phyloP scores from a whole-genome alignment of 2,329 filamentous ascomycete genomes.

The Diplodia sapinea region DNA sequence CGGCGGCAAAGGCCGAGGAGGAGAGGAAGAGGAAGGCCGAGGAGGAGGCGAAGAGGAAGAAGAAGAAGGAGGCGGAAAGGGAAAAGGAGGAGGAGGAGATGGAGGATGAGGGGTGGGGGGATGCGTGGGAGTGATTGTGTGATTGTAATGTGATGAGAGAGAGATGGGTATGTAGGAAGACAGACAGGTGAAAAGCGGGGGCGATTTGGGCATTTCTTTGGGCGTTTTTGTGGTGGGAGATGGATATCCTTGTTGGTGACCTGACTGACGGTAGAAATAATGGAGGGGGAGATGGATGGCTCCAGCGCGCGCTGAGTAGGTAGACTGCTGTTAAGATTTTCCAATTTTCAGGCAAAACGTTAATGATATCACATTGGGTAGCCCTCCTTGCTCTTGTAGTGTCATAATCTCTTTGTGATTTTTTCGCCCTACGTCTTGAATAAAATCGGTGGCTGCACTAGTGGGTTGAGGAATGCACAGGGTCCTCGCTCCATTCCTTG shows the following conservation, averaged over 20 bases:
- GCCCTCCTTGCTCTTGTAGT: background rate
- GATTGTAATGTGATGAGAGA: no score
- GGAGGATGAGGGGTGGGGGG: constrained; percentile 31
- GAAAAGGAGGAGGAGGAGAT: constrained; percentile 15
- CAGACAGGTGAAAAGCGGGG: background rate
- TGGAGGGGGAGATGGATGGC: background rate
- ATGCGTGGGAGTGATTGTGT: constrained; percentile 29
- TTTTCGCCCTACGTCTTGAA: background rate
- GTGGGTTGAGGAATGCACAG: background rate
- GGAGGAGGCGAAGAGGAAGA: constrained; percentile 28
- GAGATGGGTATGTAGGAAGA: background rate
- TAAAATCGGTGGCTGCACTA: background rate
- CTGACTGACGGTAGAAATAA: background rate
- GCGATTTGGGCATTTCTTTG: constrained; percentile 6
- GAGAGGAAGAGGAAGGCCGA: constrained; percentile 34
- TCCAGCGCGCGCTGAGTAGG: background rate
- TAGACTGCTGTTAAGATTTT: background rate
- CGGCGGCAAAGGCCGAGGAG: constrained; percentile 35
- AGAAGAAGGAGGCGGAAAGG: constrained; percentile 37
- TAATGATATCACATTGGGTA: constrained; percentile 8
- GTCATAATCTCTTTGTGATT: background rate
- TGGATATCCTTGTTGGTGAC: constrained; percentile 1
- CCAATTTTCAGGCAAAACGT: background rate
- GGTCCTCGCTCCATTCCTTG: background rate
- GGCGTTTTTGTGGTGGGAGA: background rate